Base-by-base conservation (phyloP, 169 alveolate species). In the Plasmodium berghei region DNA sequence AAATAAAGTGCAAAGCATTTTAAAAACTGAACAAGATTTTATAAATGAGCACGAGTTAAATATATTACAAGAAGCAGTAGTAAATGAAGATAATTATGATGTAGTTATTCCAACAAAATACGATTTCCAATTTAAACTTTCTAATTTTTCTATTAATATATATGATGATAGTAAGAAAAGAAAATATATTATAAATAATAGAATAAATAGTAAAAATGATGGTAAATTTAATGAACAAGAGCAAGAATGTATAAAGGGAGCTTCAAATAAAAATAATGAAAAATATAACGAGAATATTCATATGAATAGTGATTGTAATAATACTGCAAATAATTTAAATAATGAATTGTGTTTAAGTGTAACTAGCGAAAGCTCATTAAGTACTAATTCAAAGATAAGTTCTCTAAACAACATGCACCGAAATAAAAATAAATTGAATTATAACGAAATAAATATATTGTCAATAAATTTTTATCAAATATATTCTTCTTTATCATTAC, bases 21-120 rank as follows among this genome's bases (percentile, higher is more conserved):
- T 86, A 71, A 69, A 86, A 26, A 86, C 87, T 48, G 91, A 86
- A 52, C 91, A 86, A 70, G 87, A 86, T 49, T 45, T 86, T 45
- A 46, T 86, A 26, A 77, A 83, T 55, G 94, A 93, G 59, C 88
- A 93, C 48, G 90, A 90, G 62, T 63, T 90, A 34, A 48, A 87
- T 61, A 89, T 93, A 61, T 85, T 88, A 49, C 92, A 89, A 61
- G 92, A 92, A 9, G 94, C 93, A 4, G 90, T 90, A 89, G 72
- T 87, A 26, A 93, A 89, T 66, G 77, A 85, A 59, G 86, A 87
- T 62, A 83, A 87, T 72, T 91, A 86, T 75, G 91, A 91, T 56
- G 93, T 93, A 5, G 91, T 90, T 10, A 46, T 93, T 34, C 95
- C 95, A 56, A 89, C 95, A 9, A 71, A 69, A 74, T 93, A 87